Evolutionary conservation across 768 basidiomycete species (phyloP).

Genomic region (Phlegmacium glaucopus): DNA sequence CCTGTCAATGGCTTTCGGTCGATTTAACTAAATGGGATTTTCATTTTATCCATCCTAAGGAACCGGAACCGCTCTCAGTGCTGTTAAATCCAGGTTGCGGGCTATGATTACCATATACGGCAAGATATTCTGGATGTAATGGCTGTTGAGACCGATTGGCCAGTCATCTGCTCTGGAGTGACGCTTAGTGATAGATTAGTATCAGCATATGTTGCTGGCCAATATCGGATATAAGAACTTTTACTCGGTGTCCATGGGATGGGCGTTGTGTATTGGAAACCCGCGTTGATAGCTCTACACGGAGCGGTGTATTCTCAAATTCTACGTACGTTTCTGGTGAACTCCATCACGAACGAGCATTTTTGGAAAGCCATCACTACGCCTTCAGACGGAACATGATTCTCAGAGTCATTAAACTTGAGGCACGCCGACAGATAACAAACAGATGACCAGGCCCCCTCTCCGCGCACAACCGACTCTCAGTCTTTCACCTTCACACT

Average conservation of each 20-base stretch:
- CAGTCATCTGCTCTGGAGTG: slow-evolving; percentile 42
- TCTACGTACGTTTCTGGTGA: background rate
- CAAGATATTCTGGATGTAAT: slow-evolving; percentile 53
- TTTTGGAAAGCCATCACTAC: too few relatives aligned
- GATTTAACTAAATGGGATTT: slow-evolving; percentile 61
- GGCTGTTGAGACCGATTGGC: slow-evolving; percentile 67
- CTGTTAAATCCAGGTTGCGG: slow-evolving; percentile 48
- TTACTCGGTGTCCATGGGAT: slow-evolving; percentile 47
- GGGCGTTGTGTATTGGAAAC: slow-evolving; percentile 64
- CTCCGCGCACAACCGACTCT: too few relatives aligned
- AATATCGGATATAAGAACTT: slow-evolving; percentile 46
- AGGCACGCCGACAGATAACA: too few relatives aligned
- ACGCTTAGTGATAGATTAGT: slow-evolving; percentile 45
- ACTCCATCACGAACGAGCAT: background rate
- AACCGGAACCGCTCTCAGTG: slow-evolving; percentile 49
- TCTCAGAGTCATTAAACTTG: too few relatives aligned
- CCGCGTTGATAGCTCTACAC: slow-evolving; percentile 46
- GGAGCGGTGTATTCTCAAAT: slow-evolving; percentile 33
- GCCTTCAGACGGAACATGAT: too few relatives aligned
- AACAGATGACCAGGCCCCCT: too few relatives aligned
- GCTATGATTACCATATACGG: slow-evolving; percentile 43
- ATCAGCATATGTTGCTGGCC: slow-evolving; percentile 47
- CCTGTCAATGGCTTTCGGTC: slow-evolving; percentile 49
- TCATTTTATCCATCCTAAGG: slow-evolving; percentile 68
- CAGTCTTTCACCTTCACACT: too few relatives aligned